Conservation (phyloP, 495 filamentous ascomycete species). For the Neurospora sp. region DNA sequence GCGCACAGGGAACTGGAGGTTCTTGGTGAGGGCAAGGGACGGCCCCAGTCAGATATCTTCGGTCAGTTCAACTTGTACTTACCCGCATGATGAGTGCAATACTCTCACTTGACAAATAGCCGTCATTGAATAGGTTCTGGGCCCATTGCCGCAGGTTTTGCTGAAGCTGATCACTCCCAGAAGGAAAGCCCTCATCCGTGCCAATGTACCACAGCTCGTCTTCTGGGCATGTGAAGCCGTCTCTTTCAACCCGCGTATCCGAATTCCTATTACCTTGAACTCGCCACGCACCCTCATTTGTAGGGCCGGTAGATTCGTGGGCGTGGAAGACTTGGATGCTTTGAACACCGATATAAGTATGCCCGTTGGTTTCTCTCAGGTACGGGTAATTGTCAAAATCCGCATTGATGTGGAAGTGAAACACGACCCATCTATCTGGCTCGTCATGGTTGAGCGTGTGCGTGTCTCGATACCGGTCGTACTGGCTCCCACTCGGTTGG, state of each 20-base stretch:
- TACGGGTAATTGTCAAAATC: background rate
- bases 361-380: background rate
- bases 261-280: background rate
- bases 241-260: background rate
- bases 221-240: background rate
- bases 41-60: background rate
- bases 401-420: background rate
- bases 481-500: background rate
- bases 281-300: background rate
- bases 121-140: background rate
- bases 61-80: background rate
- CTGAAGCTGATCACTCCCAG: background rate
- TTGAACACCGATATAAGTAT: background rate
- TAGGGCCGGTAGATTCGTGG: background rate
- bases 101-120: background rate
- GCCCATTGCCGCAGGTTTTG: background rate
- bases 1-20: background rate
- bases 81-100: background rate
- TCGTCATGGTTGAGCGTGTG: background rate
- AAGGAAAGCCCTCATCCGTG: background rate
- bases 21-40: background rate
- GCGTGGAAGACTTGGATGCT: background rate
- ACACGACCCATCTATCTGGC: background rate
- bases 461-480: background rate
- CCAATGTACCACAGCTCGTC: background rate